Evolutionary conservation across 2,329 filamentous ascomycete species (phyloP).

Genomic region (Talaromyces islandicus): DNA sequence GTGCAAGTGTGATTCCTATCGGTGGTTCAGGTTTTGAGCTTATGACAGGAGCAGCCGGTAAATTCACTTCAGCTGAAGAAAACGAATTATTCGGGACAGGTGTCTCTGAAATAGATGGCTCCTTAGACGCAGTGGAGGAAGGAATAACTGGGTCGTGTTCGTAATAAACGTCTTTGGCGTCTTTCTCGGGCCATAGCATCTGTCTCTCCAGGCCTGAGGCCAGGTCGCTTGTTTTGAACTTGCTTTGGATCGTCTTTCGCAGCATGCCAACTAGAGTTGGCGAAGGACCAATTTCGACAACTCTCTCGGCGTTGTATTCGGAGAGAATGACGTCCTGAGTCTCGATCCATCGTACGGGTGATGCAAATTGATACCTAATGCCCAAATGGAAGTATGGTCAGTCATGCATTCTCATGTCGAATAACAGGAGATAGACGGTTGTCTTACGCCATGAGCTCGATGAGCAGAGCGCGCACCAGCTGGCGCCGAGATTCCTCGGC

Average conservation of each 20-base stretch:
- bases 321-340: slow-evolving; percentile 99
- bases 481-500: background rate
- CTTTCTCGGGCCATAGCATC: slow-evolving; percentile 98
- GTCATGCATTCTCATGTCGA: no score
- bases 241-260: slow-evolving; percentile 50
- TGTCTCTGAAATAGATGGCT: background rate
- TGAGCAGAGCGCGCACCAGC: background rate
- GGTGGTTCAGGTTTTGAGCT: slow-evolving; percentile 73
- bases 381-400: no score
- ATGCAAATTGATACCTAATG: slow-evolving; percentile 81
- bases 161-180: slow-evolving; percentile 98
- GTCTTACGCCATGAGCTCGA: background rate
- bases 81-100: background rate
- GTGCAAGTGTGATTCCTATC: slow-evolving; percentile 39
- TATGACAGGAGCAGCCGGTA: background rate
- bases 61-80: no score
- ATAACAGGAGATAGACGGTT: background rate
- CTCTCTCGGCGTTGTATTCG: slow-evolving; percentile 90
- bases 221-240: background rate
- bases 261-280: slow-evolving; percentile 97
- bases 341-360: slow-evolving; percentile 98
- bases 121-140: background rate
- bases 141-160: slow-evolving; percentile 82
- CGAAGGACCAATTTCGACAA: slow-evolving; percentile 94
- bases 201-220: slow-evolving; percentile 56